Conservation (phyloP, 257 asterid genomes). For the Solanum lycopersicoides region DNA sequence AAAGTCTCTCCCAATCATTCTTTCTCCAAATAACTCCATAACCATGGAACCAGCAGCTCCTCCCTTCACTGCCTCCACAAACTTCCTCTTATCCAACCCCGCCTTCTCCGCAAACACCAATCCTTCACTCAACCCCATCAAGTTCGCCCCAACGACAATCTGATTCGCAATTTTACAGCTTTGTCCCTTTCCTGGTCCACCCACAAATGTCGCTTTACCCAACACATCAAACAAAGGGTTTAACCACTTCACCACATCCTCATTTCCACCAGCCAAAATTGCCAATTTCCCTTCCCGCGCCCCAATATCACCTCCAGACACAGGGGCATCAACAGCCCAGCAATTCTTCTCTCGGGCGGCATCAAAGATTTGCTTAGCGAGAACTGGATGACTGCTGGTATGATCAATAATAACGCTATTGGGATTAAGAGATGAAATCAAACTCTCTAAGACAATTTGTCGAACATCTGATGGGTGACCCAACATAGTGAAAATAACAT, state of each 20-base stretch:
- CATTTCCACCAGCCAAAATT: slow-evolving; percentile 61
- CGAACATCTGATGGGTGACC: slow-evolving; percentile 92
- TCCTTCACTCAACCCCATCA: slow-evolving; percentile 84
- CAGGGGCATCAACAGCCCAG: slow-evolving; percentile 69
- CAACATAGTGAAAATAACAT: slow-evolving; percentile 68
- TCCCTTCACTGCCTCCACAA: slow-evolving; percentile 64
- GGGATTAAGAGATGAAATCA: slow-evolving; percentile 41
- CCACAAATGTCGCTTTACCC: slow-evolving; percentile 59
- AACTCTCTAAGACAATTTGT: slow-evolving; percentile 33
- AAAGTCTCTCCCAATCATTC: slow-evolving; percentile 72
- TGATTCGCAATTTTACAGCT: slow-evolving; percentile 82
- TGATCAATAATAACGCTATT: slow-evolving; percentile 54
- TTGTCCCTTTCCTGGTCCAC: slow-evolving; percentile 78
- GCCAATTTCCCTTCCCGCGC: slow-evolving; percentile 63
- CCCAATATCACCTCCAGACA: slow-evolving; percentile 82
- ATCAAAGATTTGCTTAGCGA: slow-evolving; percentile 37
- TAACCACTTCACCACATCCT: slow-evolving; percentile 59
- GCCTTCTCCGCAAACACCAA: slow-evolving; percentile 68
- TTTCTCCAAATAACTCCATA: slow-evolving; percentile 74
- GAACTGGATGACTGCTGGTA: slow-evolving; percentile 67
- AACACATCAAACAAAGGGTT: slow-evolving; percentile 51
- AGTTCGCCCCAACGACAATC: slow-evolving; percentile 48
- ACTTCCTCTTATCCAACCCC: slow-evolving; percentile 53
- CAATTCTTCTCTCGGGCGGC: slow-evolving; percentile 38
- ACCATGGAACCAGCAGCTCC: slow-evolving; percentile 88